These are phyloP conservation scores for Sicyos baderoa DNA, from an alignment of 306 rosid species.

Conservation along the genomic window DNA sequence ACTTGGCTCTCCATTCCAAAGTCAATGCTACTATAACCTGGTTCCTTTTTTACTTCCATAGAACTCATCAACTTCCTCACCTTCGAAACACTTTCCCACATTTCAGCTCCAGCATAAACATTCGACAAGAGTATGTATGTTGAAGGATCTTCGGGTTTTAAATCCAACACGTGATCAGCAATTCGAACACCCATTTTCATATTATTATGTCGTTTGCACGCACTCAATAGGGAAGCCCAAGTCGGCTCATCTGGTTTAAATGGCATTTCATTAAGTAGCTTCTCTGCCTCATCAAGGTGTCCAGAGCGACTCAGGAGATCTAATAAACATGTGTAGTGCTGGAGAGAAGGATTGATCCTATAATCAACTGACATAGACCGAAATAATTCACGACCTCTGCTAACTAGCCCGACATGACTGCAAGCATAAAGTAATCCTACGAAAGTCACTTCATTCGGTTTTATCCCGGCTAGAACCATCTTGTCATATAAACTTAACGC, in stretches of 20 bases:
- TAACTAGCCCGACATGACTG: slow-evolving; percentile 65
- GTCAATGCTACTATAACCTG: slow-evolving; percentile 72
- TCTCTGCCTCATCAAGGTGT: slow-evolving; percentile 74
- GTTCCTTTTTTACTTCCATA: slow-evolving; percentile 64
- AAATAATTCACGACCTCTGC: slow-evolving; percentile 55
- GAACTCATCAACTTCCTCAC: slow-evolving; percentile 54
- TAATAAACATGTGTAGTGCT: slow-evolving; percentile 77
- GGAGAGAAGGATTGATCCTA: slow-evolving; percentile 59
- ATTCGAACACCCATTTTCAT: slow-evolving; percentile 54
- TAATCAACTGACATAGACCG: slow-evolving; percentile 54
- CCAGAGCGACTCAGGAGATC: slow-evolving; percentile 88
- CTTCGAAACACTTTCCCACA: slow-evolving; percentile 69
- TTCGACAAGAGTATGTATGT: slow-evolving; percentile 60
- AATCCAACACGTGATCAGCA: slow-evolving; percentile 44
- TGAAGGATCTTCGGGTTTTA: slow-evolving; percentile 60
- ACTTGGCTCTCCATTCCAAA: slow-evolving; percentile 62
- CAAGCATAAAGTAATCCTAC: slow-evolving; percentile 85
- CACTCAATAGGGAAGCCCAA: slow-evolving; percentile 82
- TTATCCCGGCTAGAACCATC: slow-evolving; percentile 53
- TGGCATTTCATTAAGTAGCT: slow-evolving; percentile 48
- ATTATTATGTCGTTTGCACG: slow-evolving; percentile 63
- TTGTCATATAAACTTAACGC: slow-evolving; percentile 56
- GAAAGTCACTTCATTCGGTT: slow-evolving; percentile 81
- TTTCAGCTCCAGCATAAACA: slow-evolving; percentile 52
- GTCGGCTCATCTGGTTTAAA: slow-evolving; percentile 73